phyloP scores from a whole-genome alignment of 2,329 filamentous ascomycete species.

The Microdochium bolleyi region DNA sequence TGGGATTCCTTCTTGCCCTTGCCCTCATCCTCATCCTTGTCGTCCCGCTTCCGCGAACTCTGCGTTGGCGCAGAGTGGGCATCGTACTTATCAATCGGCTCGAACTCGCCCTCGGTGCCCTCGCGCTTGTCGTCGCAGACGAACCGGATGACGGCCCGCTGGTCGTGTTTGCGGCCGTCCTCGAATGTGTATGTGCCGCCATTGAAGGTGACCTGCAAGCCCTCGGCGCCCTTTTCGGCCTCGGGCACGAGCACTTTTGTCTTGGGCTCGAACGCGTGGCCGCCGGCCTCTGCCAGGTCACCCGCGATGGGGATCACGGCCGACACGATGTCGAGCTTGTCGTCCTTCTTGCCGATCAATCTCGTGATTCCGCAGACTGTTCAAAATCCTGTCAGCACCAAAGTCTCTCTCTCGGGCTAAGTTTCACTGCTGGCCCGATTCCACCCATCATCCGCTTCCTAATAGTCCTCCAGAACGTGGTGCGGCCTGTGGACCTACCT shows the following conservation, averaged over 20 bases:
- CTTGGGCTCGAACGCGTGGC: constrained; percentile 54
- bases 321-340: constrained; percentile 38
- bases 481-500: constrained; percentile 35
- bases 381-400: constrained; percentile 6
- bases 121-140: constrained; percentile 66
- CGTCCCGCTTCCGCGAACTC: constrained; percentile 19
- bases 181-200: constrained; percentile 48
- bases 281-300: constrained; percentile 51
- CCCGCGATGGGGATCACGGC: constrained; percentile 69
- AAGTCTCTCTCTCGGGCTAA: neutral
- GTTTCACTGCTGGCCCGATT: neutral
- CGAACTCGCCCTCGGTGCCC: constrained; percentile 65
- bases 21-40: constrained; percentile 27
- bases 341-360: constrained; percentile 37
- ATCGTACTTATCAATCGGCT: constrained; percentile 46
- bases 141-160: constrained; percentile 79
- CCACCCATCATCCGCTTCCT: neutral
- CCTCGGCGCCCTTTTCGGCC: constrained; percentile 35
- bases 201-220: constrained; percentile 60
- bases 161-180: constrained; percentile 48
- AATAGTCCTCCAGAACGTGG: neutral
- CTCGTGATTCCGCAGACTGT: constrained; percentile 70
- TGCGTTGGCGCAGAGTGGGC: constrained; percentile 9
- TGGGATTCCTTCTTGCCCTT: constrained; percentile 40
- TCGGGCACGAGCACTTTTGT: constrained; percentile 29